phyloP scores from a whole-genome alignment of 2,329 filamentous ascomycete species.

The Arthrocladium fulminans region DNA sequence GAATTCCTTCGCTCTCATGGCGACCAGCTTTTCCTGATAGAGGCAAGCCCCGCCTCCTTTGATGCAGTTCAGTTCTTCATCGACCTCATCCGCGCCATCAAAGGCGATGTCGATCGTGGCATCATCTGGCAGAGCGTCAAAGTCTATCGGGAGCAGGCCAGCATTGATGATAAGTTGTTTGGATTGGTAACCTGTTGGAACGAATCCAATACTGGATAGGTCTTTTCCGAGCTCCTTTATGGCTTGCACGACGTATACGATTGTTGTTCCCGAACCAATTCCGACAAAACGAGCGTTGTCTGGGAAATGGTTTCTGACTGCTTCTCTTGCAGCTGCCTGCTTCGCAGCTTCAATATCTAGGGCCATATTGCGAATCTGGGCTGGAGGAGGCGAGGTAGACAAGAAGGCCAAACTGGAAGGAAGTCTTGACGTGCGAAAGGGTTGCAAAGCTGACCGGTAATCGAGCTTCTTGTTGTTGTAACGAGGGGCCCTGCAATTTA shows the following conservation, averaged over 20 bases:
- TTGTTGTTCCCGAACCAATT: slow-evolving; percentile 57
- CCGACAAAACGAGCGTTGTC: slow-evolving; percentile 50
- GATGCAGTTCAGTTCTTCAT: slow-evolving; percentile 89
- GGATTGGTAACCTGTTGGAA: slow-evolving; percentile 87
- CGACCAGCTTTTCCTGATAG: slow-evolving; percentile 95
- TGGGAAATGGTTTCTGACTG: slow-evolving; percentile 53
- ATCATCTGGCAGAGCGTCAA: slow-evolving; percentile 61
- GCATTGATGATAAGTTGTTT: slow-evolving; percentile 75
- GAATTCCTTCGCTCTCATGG: slow-evolving; percentile 73
- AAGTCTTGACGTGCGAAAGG: neutral
- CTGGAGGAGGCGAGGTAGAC: neutral
- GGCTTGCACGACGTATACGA: slow-evolving; percentile 59
- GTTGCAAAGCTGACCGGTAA: neutral
- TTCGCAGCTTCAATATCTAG: slow-evolving; percentile 49
- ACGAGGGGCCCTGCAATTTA: neutral
- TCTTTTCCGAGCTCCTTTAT: slow-evolving; percentile 44
- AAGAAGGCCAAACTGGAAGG: neutral
- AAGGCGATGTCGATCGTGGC: slow-evolving; percentile 77
- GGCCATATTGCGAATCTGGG: neutral
- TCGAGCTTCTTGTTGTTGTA: neutral
- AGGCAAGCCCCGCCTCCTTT: slow-evolving; percentile 96
- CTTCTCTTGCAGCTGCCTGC: slow-evolving; percentile 48
- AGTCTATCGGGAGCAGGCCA: slow-evolving; percentile 65
- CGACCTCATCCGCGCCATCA: slow-evolving; percentile 94
- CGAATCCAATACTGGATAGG: slow-evolving; percentile 61